These are phyloP conservation scores for Globisporangium recalcitrans DNA, from an alignment of 352 stramenopile genomes.

Conservation along the genomic window DNA sequence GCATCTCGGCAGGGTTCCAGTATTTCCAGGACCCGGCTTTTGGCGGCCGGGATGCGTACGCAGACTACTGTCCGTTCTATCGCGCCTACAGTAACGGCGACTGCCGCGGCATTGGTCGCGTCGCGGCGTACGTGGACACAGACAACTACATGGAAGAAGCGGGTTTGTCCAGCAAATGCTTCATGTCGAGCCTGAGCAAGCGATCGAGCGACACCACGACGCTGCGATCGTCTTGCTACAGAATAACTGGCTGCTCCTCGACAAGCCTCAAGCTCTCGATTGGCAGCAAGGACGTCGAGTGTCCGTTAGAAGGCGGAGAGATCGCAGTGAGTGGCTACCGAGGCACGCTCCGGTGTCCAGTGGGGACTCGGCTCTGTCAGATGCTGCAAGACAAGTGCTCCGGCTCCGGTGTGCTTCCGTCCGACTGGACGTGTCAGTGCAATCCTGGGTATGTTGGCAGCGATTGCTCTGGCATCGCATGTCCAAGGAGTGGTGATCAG, in stretches of 20 bases:
- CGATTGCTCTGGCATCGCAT: constrained; percentile 51
- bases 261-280: constrained; percentile 41
- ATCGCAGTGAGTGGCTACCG: constrained; percentile 44
- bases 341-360: constrained; percentile 47
- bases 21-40: constrained; percentile 67
- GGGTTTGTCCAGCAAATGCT: constrained; percentile 55
- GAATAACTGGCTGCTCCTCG: constrained; percentile 41
- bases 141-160: constrained; percentile 52
- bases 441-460: constrained; percentile 42
- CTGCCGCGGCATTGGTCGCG: constrained; percentile 50
- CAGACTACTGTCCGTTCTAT: constrained; percentile 82
- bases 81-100: constrained; percentile 74
- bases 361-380: constrained; percentile 47
- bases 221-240: constrained; percentile 49
- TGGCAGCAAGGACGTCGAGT: constrained; percentile 46
- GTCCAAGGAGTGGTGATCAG: constrained; percentile 28
- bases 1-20: constrained; percentile 72
- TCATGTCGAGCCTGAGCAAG: constrained; percentile 62
- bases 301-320: constrained; percentile 50
- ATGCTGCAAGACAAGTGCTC: constrained; percentile 69
- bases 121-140: constrained; percentile 30
- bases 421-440: constrained; percentile 48
- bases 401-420: constrained; percentile 44
- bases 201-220: constrained; percentile 26
- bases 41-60: constrained; percentile 54